A percentile compares a stretch with the other conserved stretches of the same genome.
phyloP scores from a whole-genome alignment of 2,329 filamentous ascomycete genomes.

The Chaetomium sp. region DNA sequence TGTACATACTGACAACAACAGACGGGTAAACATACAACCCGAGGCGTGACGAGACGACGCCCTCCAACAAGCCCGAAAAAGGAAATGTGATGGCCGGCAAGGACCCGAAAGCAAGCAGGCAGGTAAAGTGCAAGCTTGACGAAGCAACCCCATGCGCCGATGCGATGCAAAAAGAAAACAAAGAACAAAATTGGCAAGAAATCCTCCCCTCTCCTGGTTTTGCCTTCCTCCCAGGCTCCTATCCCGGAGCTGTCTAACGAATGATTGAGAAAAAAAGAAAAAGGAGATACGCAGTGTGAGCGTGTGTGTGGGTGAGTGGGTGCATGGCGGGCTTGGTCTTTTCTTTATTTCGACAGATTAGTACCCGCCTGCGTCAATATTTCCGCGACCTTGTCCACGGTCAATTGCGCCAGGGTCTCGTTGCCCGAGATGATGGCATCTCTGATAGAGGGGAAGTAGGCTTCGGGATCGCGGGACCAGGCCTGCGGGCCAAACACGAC shows the following conservation, averaged over 20 bases:
- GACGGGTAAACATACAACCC: not conserved
- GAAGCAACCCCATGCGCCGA: conserved; percentile 6
- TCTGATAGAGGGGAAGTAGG: conserved; percentile 79
- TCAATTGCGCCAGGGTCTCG: conserved; percentile 67
- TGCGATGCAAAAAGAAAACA: conserved; percentile 14
- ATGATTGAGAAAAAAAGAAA: not conserved
- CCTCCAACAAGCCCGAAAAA: not conserved
- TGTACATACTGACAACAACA: not conserved
- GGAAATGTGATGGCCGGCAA: not conserved
- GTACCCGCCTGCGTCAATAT: conserved; percentile 65
- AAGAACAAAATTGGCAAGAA: not conserved
- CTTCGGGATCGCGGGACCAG: conserved; percentile 63
- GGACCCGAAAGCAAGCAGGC: not conserved
- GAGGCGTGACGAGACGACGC: not conserved
- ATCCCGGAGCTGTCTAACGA: not conserved
- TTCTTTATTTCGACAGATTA: not conserved
- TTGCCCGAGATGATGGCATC: conserved; percentile 74
- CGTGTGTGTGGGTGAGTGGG: not conserved
- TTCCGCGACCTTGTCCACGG: conserved; percentile 70
- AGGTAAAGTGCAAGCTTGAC: not conserved
- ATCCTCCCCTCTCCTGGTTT: not conserved
- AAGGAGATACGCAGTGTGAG: not conserved
- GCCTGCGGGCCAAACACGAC: conserved; percentile 82
- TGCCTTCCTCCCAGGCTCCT: too few relatives aligned
- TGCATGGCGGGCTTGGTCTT: too few relatives aligned